Evolutionary conservation across 495 filamentous ascomycete genomes (phyloP).

Genomic region (Staphylotrichum tortipilum): DNA sequence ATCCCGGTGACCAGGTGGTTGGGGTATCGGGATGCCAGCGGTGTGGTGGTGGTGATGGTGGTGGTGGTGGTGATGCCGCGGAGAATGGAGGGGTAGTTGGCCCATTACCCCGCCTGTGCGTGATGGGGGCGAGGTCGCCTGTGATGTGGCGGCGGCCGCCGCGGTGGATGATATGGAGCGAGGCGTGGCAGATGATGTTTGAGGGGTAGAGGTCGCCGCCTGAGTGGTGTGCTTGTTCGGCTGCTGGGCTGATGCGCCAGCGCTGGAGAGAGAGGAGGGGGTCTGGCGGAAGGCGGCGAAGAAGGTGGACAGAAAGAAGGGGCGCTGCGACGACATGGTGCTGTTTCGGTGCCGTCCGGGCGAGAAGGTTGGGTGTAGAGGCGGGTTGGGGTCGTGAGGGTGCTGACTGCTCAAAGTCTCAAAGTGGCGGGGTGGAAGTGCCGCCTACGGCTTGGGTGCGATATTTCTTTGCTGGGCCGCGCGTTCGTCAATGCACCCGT

Average conservation of each 20-base stretch:
- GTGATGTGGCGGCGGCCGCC: slow-evolving; percentile 12
- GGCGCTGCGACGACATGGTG: slow-evolving; percentile 65
- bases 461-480: too few relatives aligned
- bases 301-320: slow-evolving; percentile 76
- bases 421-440: too few relatives aligned
- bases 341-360: background rate
- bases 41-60: slow-evolving; percentile 30
- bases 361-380: background rate
- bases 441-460: too few relatives aligned
- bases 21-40: slow-evolving; percentile 30
- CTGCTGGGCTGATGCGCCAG: slow-evolving; percentile 22
- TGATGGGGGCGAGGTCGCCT: slow-evolving; percentile 26
- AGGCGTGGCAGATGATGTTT: slow-evolving; percentile 16
- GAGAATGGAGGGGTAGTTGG: slow-evolving; percentile 37
- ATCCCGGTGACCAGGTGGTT: background rate
- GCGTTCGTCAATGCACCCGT: too few relatives aligned
- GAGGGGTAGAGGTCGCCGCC: slow-evolving; percentile 23
- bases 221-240: slow-evolving; percentile 36
- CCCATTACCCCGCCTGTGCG: slow-evolving; percentile 33
- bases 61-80: slow-evolving; percentile 30
- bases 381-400: background rate
- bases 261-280: slow-evolving; percentile 25
- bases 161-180: slow-evolving; percentile 18
- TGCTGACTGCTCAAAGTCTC: too few relatives aligned
- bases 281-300: slow-evolving; percentile 67